Conservation (phyloP, 1,284 basidiomycete species). For the Leccinum laetum region DNA sequence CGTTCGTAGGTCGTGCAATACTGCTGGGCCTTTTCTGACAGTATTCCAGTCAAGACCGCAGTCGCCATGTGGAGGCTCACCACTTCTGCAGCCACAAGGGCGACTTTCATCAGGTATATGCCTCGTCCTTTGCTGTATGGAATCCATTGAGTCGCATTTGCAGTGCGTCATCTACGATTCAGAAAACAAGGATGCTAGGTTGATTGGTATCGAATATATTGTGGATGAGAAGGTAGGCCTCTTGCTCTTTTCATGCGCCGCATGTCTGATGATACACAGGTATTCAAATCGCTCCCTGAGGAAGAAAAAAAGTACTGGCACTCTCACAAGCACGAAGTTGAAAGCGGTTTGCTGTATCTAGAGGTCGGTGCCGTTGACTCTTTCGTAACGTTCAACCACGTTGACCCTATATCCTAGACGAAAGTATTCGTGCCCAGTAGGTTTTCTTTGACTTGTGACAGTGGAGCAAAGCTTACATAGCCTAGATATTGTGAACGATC, state of each 20-base stretch:
- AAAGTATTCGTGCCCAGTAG: conserved; percentile 41
- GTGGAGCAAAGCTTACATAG: not conserved
- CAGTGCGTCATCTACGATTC: conserved; percentile 49
- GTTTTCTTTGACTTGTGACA: conserved; percentile 4
- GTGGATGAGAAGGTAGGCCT: conserved; percentile 38
- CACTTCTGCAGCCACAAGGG: conserved; percentile 32
- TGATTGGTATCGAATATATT: conserved; percentile 57
- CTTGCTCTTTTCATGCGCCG: not conserved
- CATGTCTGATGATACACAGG: conserved; percentile 15
- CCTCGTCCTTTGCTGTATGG: not conserved
- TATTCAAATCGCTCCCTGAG: conserved; percentile 41
- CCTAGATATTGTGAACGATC: conserved; percentile 36
- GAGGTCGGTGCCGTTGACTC: conserved; percentile 23
- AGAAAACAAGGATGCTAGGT: conserved; percentile 41
- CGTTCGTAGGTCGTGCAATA: conserved; percentile 30
- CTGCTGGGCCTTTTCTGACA: not conserved
- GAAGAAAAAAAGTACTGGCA: conserved; percentile 56
- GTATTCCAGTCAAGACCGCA: not conserved
- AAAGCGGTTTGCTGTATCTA: conserved; percentile 48
- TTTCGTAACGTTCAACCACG: not conserved
- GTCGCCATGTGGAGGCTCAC: conserved; percentile 26
- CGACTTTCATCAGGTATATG: conserved; percentile 21
- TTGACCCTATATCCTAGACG: conserved; percentile 11
- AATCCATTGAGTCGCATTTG: conserved; percentile 3
- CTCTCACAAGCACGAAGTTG: conserved; percentile 48